Conservation (phyloP, 441 rosid species). For the Gossypium davidsonii region DNA sequence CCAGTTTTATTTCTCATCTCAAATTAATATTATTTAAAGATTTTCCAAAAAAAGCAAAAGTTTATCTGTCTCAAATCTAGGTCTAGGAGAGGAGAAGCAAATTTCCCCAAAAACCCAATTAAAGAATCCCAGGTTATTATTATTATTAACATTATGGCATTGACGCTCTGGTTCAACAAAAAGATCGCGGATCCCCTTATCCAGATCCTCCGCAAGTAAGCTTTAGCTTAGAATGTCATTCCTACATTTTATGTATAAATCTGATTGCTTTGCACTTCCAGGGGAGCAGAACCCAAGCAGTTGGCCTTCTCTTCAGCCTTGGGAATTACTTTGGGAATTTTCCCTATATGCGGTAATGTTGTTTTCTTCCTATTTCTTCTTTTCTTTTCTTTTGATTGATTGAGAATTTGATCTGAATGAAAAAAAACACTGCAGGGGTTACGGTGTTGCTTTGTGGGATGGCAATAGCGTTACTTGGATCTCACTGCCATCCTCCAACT, state of each 20-base stretch:
- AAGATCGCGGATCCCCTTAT: conserved; percentile 70
- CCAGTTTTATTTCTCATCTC: background rate
- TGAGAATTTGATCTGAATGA: background rate
- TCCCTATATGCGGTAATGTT: conserved; percentile 70
- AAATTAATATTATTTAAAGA: background rate
- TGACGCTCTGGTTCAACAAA: conserved; percentile 48
- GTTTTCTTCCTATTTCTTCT: background rate
- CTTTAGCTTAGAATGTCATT: background rate
- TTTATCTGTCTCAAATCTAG: background rate
- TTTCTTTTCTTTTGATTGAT: background rate
- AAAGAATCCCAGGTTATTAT: background rate
- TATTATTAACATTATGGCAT: conserved; percentile 19
- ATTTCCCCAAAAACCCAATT: background rate
- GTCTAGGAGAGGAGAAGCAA: background rate
- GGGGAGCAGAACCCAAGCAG: conserved; percentile 86
- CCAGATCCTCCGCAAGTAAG: conserved; percentile 69
- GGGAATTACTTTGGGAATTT: conserved; percentile 72
- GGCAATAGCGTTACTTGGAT: conserved; percentile 67
- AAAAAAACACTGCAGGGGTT: conserved; percentile 39
- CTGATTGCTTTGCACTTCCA: conserved; percentile 11
- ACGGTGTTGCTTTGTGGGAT: conserved; percentile 77
- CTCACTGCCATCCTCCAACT: conserved; percentile 75
- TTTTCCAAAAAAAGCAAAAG: background rate
- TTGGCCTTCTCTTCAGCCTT: conserved; percentile 82
- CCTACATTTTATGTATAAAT: background rate